Base-by-base conservation (phyloP, 371 early-diverging fungal species). In the Saksenaea oblongispora region DNA sequence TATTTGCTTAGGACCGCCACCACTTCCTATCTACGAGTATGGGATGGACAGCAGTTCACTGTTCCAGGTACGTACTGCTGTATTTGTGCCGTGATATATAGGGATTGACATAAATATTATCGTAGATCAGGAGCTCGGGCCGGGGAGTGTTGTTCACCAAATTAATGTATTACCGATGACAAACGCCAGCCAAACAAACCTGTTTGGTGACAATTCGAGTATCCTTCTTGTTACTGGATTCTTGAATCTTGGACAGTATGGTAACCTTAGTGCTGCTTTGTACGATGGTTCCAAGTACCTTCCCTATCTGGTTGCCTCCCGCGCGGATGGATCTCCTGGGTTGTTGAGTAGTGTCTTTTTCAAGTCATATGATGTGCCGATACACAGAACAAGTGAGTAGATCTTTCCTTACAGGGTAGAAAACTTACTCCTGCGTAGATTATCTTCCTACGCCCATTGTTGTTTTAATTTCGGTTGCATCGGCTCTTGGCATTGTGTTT, bases 401-500 rank as follows among this genome's bases (percentile, higher is more conserved):
- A 17, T 37, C 1, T 13, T 22, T 54, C 69, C 14, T 58, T 26
- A 8, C 18, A 9, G 5, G 54, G 26, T 22, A 42, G 24, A 34
- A 28, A 53, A 47, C 31, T 61, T 55, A 15, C 15, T 55, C 22
- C 56, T 51, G 22, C 28, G 37, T 34, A 82, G 78, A 65, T 14
- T 80, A 71, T 56, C 70, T 87, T 17, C 75, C 91, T 0, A 63
- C 83, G 0, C 84, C 87, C 0, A 63, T 89, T 57, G 87, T 93
- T 4, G 85, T 93, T 36, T 67, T 91, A 5, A 84, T 90, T 39
- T 83, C 92, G 9, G 70, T 89, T 27, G 91, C 87, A 24, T 80
- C 87, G 10, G 84, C 92, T 1, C 74, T 92, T 15, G 88, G 80
- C 14, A 75, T 92, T 17, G 89, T 90, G 4, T 80, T 87, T 57